These are phyloP conservation scores for Prunus salicina DNA, from an alignment of 306 rosid genomes.

Conservation along the genomic window DNA sequence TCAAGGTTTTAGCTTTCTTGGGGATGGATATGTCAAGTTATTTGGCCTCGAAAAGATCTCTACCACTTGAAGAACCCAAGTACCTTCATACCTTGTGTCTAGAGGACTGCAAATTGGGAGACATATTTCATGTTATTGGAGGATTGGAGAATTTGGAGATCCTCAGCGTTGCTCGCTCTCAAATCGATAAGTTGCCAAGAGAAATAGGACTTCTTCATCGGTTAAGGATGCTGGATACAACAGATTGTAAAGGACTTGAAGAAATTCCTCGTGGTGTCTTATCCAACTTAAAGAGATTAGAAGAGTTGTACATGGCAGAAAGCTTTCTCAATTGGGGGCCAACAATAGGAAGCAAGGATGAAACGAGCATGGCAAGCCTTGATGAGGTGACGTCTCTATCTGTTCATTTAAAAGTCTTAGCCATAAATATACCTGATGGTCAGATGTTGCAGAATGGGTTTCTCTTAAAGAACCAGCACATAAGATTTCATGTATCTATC, in stretches of 20 bases:
- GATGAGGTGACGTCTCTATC: background rate
- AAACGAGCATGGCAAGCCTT: too few species aligned
- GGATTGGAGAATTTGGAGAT: background rate
- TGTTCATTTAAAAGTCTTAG: background rate
- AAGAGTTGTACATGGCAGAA: background rate
- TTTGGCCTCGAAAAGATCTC: too few species aligned
- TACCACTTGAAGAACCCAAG: background rate
- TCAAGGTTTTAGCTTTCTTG: background rate
- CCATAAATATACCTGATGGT: accelerated
- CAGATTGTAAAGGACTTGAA: background rate
- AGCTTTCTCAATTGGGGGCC: background rate
- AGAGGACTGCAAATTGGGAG: background rate
- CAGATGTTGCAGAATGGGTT: background rate
- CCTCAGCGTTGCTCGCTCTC: background rate
- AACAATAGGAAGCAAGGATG: background rate
- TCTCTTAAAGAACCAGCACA: accelerated
- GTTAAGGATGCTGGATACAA: background rate
- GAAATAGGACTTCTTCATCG: background rate
- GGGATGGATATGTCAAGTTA: too few species aligned
- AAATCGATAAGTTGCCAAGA: background rate
- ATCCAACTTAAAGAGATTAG: background rate
- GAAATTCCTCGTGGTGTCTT: background rate
- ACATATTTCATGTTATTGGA: background rate
- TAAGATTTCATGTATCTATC: background rate
- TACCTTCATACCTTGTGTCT: conserved; percentile 3